Conservation (phyloP, 2,329 filamentous ascomycete genomes). For the Ophiostoma ips region DNA sequence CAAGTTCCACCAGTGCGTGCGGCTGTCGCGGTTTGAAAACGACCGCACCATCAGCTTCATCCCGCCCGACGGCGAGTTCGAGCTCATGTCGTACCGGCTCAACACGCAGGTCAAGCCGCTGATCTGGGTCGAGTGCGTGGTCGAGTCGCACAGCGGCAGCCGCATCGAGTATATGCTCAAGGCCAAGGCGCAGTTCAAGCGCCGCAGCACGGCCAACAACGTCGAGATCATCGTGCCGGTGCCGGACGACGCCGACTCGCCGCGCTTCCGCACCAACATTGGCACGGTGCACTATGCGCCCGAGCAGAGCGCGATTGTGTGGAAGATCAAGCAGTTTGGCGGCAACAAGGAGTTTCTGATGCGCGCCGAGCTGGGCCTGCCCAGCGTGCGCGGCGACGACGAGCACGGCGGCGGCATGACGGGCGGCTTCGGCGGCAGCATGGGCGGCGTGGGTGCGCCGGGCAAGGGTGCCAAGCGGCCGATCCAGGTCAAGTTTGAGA, state of each 20-base stretch:
- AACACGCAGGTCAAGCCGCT: constrained; percentile 98
- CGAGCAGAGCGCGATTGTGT: constrained; percentile 93
- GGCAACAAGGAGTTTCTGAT: constrained; percentile 98
- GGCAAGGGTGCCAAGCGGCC: constrained; percentile 83
- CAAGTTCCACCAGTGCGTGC: constrained; percentile 97
- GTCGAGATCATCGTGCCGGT: constrained; percentile 97
- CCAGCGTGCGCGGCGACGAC: constrained; percentile 87
- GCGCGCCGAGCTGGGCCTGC: constrained; percentile 88
- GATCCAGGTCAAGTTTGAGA: constrained; percentile 99
- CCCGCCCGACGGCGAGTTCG: constrained; percentile 94
- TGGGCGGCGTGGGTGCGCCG: constrained; percentile 69
- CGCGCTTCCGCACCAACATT: constrained; percentile 93
- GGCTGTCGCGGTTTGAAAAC: constrained; percentile 92
- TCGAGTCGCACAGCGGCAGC: constrained; percentile 89
- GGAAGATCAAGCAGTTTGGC: constrained; percentile 99
- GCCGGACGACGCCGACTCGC: constrained; percentile 90
- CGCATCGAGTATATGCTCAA: constrained; percentile 99
- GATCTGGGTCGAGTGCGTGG: constrained; percentile 97
- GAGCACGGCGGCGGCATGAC: constrained; percentile 96
- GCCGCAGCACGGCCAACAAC: constrained; percentile 93
- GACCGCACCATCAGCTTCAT: constrained; percentile 98
- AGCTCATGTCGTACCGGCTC: constrained; percentile 96
- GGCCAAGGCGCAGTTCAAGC: constrained; percentile 95
- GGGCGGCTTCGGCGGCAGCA: constrained; percentile 88
- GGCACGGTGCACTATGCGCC: constrained; percentile 95